phyloP scores from a whole-genome alignment of 306 rosid genomes.

The Castanea crenata region DNA sequence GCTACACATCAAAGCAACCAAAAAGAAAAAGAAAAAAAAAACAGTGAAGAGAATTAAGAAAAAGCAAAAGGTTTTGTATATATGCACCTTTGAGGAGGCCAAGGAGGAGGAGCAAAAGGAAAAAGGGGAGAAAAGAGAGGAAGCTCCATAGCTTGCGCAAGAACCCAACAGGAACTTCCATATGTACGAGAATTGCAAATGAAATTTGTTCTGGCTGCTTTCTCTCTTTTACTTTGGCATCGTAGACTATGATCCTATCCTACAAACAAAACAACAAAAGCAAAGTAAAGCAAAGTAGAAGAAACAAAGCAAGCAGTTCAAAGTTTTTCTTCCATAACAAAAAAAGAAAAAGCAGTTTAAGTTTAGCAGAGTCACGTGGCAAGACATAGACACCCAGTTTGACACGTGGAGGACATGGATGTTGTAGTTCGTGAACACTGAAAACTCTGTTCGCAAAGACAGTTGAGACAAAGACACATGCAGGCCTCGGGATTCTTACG shows the following conservation, averaged over 20 bases:
- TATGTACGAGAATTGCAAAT: not conserved
- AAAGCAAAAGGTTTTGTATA: not conserved
- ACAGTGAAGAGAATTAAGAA: too few species aligned
- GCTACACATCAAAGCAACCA: not conserved
- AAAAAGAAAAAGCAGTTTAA: not conserved
- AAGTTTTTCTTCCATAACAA: too few species aligned
- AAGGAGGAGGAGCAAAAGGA: slow-evolving; percentile 57
- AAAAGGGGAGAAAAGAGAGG: slow-evolving; percentile 63
- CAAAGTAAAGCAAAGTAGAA: not conserved
- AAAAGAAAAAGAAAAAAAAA: not conserved
- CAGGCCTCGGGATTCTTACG: too few species aligned
- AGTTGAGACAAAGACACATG: not conserved
- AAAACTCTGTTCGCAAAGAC: not conserved
- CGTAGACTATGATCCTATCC: not conserved
- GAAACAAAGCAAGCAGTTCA: not conserved
- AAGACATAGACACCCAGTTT: not conserved
- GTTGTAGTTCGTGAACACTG: not conserved
- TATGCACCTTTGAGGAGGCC: slow-evolving; percentile 68
- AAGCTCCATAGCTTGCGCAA: slow-evolving; percentile 50
- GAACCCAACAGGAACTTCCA: slow-evolving; percentile 47
- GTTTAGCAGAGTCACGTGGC: not conserved
- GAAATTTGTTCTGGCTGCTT: too few species aligned
- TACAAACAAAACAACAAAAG: not conserved
- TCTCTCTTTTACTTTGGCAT: not conserved
- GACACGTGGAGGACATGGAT: not conserved